Conservation (phyloP, 140 eudicot genomes). For the Oenanthe javanica region DNA sequence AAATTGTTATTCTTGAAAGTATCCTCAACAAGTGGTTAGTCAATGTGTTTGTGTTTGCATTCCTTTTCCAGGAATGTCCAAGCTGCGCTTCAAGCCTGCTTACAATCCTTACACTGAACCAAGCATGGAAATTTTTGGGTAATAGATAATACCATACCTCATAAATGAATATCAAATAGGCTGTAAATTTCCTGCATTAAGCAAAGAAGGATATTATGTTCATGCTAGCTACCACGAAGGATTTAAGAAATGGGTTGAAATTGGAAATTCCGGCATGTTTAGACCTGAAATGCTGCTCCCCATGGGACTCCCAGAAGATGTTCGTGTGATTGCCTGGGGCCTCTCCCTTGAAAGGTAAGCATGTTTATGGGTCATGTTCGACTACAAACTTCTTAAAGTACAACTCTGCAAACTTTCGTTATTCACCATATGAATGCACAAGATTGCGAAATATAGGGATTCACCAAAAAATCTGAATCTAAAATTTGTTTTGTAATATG, state of each 20-base stretch:
- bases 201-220: neutral
- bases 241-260: conserved; percentile 86
- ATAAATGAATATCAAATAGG: neutral
- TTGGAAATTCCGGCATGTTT: conserved; percentile 98
- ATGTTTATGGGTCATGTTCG: neutral
- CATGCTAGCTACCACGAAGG: conserved; percentile 87
- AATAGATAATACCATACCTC: neutral
- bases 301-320: conserved; percentile 97
- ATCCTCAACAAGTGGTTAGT: neutral
- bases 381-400: neutral
- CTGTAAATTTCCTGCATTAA: neutral
- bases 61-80: conserved; percentile 69
- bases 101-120: conserved; percentile 99
- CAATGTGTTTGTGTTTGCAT: neutral
- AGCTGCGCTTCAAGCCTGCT: conserved; percentile 93
- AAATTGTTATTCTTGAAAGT: neutral
- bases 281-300: conserved; percentile 98
- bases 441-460: neutral
- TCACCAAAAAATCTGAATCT: neutral
- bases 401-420: neutral
- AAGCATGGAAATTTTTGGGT: conserved; percentile 99
- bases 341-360: conserved; percentile 10
- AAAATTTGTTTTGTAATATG: neutral
- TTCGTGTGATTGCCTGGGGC: conserved; percentile 78
- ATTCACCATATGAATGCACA: neutral